Evolutionary conservation across 768 basidiomycete genomes (phyloP), one percentile per base, ranked within the genome.

Genomic region (Boletus insuetus): DNA sequence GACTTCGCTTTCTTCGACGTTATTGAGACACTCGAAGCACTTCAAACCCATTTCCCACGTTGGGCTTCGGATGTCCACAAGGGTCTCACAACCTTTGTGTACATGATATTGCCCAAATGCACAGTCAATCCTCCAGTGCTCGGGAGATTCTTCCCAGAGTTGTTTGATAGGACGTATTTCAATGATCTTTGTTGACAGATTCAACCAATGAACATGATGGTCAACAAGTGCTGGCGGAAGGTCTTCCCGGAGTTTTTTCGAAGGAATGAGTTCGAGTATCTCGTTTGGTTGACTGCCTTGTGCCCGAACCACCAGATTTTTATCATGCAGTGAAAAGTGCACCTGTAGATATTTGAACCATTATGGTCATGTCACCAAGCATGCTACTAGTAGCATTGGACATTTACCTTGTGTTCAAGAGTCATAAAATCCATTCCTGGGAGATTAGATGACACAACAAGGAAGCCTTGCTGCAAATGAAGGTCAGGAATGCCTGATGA

Each of bases 141-240:
- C 48, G 0, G 39, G 11, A 0, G 62, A 68, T 4, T 53, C 24
- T 4, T 53, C 46, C 70, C 71, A 72, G 1, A 46, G 10, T 12
- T 32, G 39, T 11, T 60, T 24, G 1, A 55, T 31, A 17, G 65
- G 61, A 0, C 60, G 59, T 26, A 72, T 57, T 22, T 72, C 71
- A 2, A 72, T 61, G 13, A 40, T 46, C 1, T 19, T 6, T 0
- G 44, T 53, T 6, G 49, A 19, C 0, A 67, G 41, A 39, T 67
- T 54, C 19, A 72, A 50, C 69, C 70, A 72, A 35, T 69, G 69
- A 16, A 46, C 49, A 26, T 61, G 56, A 3, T 11, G 53, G 2
- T 44, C 4, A 16, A 70, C 0, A 29, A 50, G 40, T 0, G 40
- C 24, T 1, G n/a, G 34, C 0, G 70, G 70, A 39, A 71, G 54